A percentile compares a stretch with the other conserved stretches of the same genome.
Conservation (phyloP, 2,329 filamentous ascomycete genomes). For the Metarhizium humberi region DNA sequence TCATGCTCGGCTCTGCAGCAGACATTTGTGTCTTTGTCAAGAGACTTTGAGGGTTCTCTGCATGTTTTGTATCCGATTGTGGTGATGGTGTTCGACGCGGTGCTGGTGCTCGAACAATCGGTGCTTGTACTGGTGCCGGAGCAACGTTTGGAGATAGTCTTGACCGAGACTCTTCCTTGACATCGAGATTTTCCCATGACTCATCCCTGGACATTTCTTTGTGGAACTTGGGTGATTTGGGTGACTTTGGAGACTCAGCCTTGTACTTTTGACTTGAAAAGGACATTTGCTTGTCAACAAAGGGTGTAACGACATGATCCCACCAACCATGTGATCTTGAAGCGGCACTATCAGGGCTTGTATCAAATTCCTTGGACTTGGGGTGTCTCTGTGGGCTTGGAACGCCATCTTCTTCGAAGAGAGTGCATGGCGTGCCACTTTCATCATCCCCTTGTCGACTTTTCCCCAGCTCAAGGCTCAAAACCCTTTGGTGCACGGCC, state of each 20-base stretch:
- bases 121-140: slow-evolving; percentile 17
- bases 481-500: slow-evolving; percentile 20
- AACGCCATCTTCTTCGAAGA: slow-evolving; percentile 61
- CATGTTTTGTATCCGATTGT: slow-evolving; percentile 8
- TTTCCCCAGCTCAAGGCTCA: slow-evolving; percentile 24
- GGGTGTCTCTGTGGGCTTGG: slow-evolving; percentile 27
- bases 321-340: slow-evolving; percentile 64
- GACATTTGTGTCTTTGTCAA: background rate
- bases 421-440: slow-evolving; percentile 48
- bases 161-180: slow-evolving; percentile 8
- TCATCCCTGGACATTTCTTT: slow-evolving; percentile 19
- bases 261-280: slow-evolving; percentile 30
- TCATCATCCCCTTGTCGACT: slow-evolving; percentile 37
- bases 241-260: slow-evolving; percentile 17
- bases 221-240: background rate
- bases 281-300: slow-evolving; percentile 37
- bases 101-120: slow-evolving; percentile 27
- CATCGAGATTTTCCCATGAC: slow-evolving; percentile 25
- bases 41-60: background rate
- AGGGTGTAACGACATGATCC: slow-evolving; percentile 68
- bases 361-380: slow-evolving; percentile 25
- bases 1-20: background rate
- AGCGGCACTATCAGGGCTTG: slow-evolving; percentile 39
- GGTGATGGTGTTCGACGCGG: slow-evolving; percentile 25
- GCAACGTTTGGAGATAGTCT: slow-evolving; percentile 9